Conservation (phyloP, 305 asterid genomes). For the Ilex paraguariensis region DNA sequence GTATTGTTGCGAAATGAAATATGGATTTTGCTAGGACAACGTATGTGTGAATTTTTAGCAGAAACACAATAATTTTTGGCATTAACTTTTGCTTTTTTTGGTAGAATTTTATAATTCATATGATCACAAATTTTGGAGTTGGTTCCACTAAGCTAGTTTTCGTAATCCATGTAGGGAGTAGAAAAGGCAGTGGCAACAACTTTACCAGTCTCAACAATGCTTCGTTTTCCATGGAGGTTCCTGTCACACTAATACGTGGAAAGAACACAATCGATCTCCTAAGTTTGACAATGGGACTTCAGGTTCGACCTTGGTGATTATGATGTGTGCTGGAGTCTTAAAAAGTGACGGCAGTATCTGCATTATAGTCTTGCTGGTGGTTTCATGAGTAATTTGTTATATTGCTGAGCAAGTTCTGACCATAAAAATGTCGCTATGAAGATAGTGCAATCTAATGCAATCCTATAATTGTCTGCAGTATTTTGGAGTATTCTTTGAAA, state of each 20-base stretch:
- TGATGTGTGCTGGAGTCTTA: no score
- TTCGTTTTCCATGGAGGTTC: constrained; percentile 54
- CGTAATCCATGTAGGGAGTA: constrained; percentile 48
- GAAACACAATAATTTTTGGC: no score
- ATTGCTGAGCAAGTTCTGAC: constrained; percentile 1
- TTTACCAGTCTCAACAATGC: constrained; percentile 7
- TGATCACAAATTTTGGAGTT: no score
- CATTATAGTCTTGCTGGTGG: not conserved
- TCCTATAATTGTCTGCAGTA: constrained; percentile 41
- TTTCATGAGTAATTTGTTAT: not conserved
- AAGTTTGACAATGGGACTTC: constrained; percentile 89
- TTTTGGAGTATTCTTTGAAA: constrained; percentile 85
- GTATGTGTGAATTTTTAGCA: no score
- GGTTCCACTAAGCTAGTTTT: not conserved
- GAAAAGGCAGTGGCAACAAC: constrained; percentile 37
- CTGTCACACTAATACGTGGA: constrained; percentile 55
- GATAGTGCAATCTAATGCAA: constrained; percentile 15
- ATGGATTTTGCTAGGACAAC: no score
- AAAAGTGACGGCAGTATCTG: no score
- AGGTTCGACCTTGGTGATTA: constrained; percentile 31
- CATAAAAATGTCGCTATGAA: not conserved
- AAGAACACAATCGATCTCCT: constrained; percentile 68
- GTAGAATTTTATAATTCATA: no score
- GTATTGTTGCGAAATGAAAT: no score
- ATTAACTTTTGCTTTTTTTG: no score